These are phyloP conservation scores for Xylariaceae sp. DNA, from an alignment of 2,329 filamentous ascomycete species.

Conservation along the genomic window DNA sequence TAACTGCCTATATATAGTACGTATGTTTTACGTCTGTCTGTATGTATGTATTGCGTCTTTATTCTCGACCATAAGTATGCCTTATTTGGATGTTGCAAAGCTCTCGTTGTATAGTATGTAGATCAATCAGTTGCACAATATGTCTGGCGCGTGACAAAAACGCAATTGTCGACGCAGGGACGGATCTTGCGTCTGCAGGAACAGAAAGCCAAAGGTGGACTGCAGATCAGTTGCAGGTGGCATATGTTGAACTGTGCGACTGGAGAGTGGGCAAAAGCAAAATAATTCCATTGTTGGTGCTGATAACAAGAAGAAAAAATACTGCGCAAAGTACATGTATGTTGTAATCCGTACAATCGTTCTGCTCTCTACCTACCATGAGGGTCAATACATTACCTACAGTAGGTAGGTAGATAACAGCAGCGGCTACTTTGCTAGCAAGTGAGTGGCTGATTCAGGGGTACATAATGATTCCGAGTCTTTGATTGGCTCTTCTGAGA, in stretches of 20 bases:
- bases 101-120: not conserved
- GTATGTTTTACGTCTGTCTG: too few relatives aligned
- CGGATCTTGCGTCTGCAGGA: conserved; percentile 33
- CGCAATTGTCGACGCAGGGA: conserved; percentile 19
- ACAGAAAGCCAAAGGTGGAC: conserved; percentile 9
- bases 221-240: not conserved
- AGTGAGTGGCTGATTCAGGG: conserved; percentile 10
- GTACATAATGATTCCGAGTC: not conserved
- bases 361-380: too few relatives aligned
- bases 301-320: not conserved
- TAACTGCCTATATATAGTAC: too few relatives aligned
- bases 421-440: conserved; percentile 7
- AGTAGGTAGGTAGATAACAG: too few relatives aligned
- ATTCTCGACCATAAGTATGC: too few relatives aligned
- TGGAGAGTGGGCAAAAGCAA: not conserved
- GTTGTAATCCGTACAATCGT: too few relatives aligned
- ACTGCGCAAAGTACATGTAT: not conserved
- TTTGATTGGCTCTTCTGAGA: not conserved
- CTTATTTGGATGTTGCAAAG: too few relatives aligned
- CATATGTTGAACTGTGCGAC: not conserved
- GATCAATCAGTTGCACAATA: not conserved
- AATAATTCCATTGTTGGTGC: too few relatives aligned
- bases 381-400: too few relatives aligned
- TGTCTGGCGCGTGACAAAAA: not conserved
- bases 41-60: too few relatives aligned